These are phyloP conservation scores for Fusarium sacchari DNA, from an alignment of 2,329 filamentous ascomycete genomes.

Conservation along the genomic window DNA sequence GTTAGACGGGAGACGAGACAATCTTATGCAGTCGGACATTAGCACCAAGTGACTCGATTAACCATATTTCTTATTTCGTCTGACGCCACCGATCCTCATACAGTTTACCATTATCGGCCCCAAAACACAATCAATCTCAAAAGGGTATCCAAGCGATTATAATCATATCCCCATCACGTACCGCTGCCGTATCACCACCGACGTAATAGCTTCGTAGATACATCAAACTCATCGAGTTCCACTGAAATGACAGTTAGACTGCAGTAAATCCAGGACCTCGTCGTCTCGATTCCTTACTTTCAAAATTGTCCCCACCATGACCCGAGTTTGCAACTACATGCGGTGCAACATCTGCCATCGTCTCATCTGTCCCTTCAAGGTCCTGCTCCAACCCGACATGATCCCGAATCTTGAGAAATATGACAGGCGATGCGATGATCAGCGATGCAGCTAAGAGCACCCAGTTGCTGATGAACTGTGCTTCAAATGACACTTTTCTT, in stretches of 20 bases:
- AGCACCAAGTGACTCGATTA: rapidly evolving
- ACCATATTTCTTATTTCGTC: neutral
- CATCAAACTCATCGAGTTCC: neutral
- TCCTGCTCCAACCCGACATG: constrained; percentile 81
- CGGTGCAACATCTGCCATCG: constrained; percentile 70
- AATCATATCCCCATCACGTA: rapidly evolving
- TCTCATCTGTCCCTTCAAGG: constrained; percentile 86
- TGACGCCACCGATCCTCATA: rapidly evolving
- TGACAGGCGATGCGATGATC: constrained; percentile 79
- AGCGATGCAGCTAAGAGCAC: constrained; percentile 76
- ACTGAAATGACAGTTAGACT: constrained; percentile 9
- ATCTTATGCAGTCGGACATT: neutral
- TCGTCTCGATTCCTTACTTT: neutral
- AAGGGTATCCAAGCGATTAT: neutral
- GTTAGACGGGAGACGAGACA: neutral
- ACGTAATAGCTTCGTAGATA: neutral
- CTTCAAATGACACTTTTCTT: constrained; percentile 65
- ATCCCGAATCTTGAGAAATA: constrained; percentile 82
- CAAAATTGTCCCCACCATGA: neutral
- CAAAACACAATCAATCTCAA: too few relatives aligned
- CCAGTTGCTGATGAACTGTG: constrained; percentile 78
- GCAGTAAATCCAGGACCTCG: neutral
- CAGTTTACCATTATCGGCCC: rapidly evolving
- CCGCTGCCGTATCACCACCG: neutral
- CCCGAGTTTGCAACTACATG: neutral